Percentiles rank a stretch among this genome's conserved stretches.
These are phyloP conservation scores for Urtica urens DNA, from an alignment of 306 rosid species.

Conservation along the genomic window DNA sequence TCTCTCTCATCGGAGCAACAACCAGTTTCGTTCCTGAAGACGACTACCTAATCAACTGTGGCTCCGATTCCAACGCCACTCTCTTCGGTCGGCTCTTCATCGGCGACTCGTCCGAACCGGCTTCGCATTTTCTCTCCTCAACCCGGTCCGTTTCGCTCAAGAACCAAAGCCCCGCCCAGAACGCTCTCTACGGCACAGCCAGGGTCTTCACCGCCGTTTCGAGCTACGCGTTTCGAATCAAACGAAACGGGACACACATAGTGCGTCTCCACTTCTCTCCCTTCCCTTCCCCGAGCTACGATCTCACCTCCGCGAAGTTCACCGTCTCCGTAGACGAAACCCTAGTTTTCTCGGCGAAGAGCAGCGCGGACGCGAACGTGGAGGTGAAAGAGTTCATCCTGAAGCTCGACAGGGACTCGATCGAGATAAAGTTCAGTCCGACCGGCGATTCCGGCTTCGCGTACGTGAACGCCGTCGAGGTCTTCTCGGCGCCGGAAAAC, in stretches of 20 bases:
- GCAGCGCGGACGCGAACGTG: constrained; percentile 19
- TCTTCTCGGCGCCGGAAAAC: constrained; percentile 68
- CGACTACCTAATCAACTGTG: constrained; percentile 69
- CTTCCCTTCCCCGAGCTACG: constrained; percentile 42
- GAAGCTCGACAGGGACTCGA: constrained; percentile 27
- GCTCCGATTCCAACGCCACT: constrained; percentile 49
- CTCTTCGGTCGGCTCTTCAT: constrained; percentile 41
- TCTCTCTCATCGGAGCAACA: constrained; percentile 23
- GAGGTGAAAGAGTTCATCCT: constrained; percentile 49
- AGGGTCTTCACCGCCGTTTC: constrained; percentile 55
- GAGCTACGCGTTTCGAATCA: constrained; percentile 51
- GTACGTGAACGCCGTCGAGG: constrained; percentile 63
- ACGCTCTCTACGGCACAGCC: constrained; percentile 54
- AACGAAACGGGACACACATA: constrained; percentile 56
- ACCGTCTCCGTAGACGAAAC: constrained; percentile 36
- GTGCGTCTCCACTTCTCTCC: constrained; percentile 84
- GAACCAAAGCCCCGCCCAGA: constrained; percentile 39
- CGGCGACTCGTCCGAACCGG: constrained; percentile 36
- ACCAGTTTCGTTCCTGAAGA: constrained; percentile 58
- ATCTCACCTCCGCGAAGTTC: constrained; percentile 52
- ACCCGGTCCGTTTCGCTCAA: constrained; percentile 36
- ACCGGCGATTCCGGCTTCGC: constrained; percentile 39
- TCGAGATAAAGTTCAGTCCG: constrained; percentile 50
- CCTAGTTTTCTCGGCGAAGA: constrained; percentile 19
- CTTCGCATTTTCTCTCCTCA: constrained; percentile 34